Evolutionary conservation across 345 rosid genomes (phyloP), one percentile per base, ranked within the genome.

Genomic region (Euclidium syriacum): DNA sequence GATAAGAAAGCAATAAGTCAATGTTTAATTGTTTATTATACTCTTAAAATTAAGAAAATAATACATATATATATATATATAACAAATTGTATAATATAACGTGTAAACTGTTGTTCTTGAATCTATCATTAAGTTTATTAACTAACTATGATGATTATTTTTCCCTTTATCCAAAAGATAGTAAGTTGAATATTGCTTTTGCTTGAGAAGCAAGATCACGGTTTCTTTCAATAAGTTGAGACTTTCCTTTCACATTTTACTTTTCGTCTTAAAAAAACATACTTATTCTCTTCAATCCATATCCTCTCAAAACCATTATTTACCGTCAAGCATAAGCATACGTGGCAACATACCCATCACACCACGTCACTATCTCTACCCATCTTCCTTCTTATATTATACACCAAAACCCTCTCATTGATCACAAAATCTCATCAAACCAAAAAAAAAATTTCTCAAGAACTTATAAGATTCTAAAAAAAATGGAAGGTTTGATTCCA

Each of bases 401-500:
- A 53, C 33, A 70, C 34, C 56, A 46, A 53, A 44, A 40, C 20
- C 36, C 15, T 61, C 62, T 4, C 54, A 59, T 44, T 38, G n/a
- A 62, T 70, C 63, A 53, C 58, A 62, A 44, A 43, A 10, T 12
- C 46, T 18, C 35, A 54, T 34, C 47, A 49, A 40, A 22, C 30
- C 7, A 4, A 47, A 7, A 20, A 42, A 36, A 5, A 1, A 34
- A 17, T 12, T 10, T 3, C 34, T 9, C 2, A 33, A 51, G n/a
- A 15, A 6, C 6, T 41, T 17, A 9, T 6, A 26, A 52, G 38
- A 29, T 18, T 5, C 7, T 1, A 30, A 16, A 15, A 6, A 19
- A n/a, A 23, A 71, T 71, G 75, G 75, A 71, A 41, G 75, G 75
- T 40, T 56, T 71, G 60, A 71, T 71, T 56, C 75, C 75, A 9